phyloP scores from a whole-genome alignment of 2,329 filamentous ascomycete genomes.

The Penicillium sp. region DNA sequence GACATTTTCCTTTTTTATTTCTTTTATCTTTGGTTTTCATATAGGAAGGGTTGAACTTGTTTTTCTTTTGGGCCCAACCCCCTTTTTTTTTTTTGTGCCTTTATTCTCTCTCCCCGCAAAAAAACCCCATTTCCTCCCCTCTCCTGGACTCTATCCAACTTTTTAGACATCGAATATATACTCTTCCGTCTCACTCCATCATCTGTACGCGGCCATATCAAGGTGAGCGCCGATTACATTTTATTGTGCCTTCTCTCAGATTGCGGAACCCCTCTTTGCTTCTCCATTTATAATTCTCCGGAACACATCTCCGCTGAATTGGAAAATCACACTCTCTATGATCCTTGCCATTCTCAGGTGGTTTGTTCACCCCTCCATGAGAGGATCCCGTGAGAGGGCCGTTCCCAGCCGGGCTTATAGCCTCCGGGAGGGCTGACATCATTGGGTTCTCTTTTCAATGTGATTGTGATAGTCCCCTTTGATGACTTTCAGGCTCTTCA shows the following conservation, averaged over 20 bases:
- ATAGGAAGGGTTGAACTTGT: background rate
- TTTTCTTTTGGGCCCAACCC: no score
- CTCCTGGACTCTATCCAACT: no score
- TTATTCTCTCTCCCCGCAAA: background rate
- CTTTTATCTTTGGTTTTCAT: background rate
- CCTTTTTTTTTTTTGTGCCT: background rate
- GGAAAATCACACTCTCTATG: background rate
- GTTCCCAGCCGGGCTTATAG: background rate
- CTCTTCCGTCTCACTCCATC: no score
- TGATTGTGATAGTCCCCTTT: slow-evolving; percentile 1
- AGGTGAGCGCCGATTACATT: background rate
- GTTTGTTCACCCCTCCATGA: background rate
- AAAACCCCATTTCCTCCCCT: no score
- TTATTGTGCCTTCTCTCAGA: background rate
- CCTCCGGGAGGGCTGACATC: background rate
- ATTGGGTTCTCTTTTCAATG: background rate
- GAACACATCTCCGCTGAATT: background rate
- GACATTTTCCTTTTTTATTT: background rate
- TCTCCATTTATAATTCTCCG: background rate
- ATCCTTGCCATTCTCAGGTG: background rate
- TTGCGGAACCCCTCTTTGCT: no score
- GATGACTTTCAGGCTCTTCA: background rate
- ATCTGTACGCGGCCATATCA: background rate
- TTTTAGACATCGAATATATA: no score
- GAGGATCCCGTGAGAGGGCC: background rate